These are phyloP conservation scores for Monosporascus sp. DNA, from an alignment of 2,329 filamentous ascomycete species.

Conservation along the genomic window DNA sequence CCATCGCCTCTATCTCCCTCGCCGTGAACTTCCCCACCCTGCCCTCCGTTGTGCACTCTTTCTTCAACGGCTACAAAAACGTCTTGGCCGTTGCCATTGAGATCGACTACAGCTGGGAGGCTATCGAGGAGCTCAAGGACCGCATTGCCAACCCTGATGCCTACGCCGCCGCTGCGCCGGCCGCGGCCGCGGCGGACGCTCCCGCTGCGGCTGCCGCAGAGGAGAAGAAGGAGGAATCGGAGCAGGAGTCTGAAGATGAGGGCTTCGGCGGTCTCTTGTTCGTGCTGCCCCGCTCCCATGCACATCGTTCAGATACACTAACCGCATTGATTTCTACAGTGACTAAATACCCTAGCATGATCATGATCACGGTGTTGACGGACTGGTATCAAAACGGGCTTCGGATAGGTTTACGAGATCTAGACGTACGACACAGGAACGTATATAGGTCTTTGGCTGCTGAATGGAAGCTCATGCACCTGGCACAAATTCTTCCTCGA, in stretches of 20 bases:
- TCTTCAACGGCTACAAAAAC: conserved; percentile 99
- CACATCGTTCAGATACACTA: conserved; percentile 25
- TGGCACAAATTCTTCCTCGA: conserved; percentile 13
- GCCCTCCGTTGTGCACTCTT: conserved; percentile 90
- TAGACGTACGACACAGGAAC: conserved; percentile 20
- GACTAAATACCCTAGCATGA: conserved; percentile 44
- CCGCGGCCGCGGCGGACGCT: conserved; percentile 51
- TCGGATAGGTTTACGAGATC: conserved; percentile 39
- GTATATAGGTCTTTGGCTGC: conserved; percentile 46
- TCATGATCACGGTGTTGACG: conserved; percentile 32
- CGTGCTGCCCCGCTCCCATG: conserved; percentile 19
- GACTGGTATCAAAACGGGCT: conserved; percentile 35
- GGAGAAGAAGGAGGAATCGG: conserved; percentile 61
- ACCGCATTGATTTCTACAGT: conserved; percentile 32
- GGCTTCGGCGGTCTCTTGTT: conserved; percentile 81
- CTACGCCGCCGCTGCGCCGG: conserved; percentile 80
- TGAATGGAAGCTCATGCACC: conserved; percentile 33
- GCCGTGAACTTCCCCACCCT: conserved; percentile 93
- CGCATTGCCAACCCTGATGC: conserved; percentile 98
- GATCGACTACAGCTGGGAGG: conserved; percentile 91
- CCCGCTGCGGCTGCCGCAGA: conserved; percentile 49
- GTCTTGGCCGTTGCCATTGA: conserved; percentile 80
- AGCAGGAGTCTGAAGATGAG: conserved; percentile 63
- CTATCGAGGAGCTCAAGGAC: conserved; percentile 98
- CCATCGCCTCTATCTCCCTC: conserved; percentile 87